Percentiles rank a stretch among this genome's conserved stretches.
Evolutionary conservation across 768 basidiomycete genomes (phyloP).

Genomic region (Suillus ampliporus): DNA sequence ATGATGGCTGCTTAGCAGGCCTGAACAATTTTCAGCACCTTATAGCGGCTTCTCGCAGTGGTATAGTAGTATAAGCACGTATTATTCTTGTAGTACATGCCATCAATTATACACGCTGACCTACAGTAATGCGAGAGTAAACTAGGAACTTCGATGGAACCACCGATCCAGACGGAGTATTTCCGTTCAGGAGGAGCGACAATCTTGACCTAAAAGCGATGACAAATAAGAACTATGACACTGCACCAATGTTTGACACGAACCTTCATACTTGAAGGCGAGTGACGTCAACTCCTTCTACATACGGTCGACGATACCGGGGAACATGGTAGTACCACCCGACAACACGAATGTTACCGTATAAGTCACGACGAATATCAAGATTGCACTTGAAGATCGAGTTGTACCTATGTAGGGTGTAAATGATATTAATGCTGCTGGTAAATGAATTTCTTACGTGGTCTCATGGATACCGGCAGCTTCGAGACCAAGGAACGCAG

Average conservation of each 20-base stretch:
- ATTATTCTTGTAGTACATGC: too few relatives aligned
- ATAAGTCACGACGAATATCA: slow-evolving; percentile 51
- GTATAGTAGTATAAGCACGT: too few relatives aligned
- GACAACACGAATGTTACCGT: slow-evolving; percentile 55
- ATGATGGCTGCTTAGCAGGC: too few relatives aligned
- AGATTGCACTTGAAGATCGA: slow-evolving; percentile 74
- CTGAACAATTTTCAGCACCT: too few relatives aligned
- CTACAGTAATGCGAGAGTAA: too few relatives aligned
- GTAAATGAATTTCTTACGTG: slow-evolving; percentile 41
- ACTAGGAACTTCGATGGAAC: slow-evolving; percentile 53
- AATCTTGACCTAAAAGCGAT: slow-evolving; percentile 71
- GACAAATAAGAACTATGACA: slow-evolving; percentile 6
- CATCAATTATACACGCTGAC: too few relatives aligned
- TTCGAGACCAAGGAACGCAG: slow-evolving; percentile 69
- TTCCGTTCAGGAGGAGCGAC: slow-evolving; percentile 93
- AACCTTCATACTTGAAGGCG: slow-evolving; percentile 87
- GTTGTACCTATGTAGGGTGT: slow-evolving; percentile 48
- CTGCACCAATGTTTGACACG: slow-evolving; percentile 18
- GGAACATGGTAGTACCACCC: slow-evolving; percentile 95
- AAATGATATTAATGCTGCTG: not conserved
- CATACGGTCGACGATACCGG: slow-evolving; percentile 95
- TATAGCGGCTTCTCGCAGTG: too few relatives aligned
- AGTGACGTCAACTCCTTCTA: slow-evolving; percentile 90
- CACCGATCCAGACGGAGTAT: slow-evolving; percentile 96
- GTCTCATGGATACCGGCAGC: slow-evolving; percentile 84